These are phyloP conservation scores for Glycine latifolia DNA, from an alignment of 306 rosid genomes.

Conservation along the genomic window DNA sequence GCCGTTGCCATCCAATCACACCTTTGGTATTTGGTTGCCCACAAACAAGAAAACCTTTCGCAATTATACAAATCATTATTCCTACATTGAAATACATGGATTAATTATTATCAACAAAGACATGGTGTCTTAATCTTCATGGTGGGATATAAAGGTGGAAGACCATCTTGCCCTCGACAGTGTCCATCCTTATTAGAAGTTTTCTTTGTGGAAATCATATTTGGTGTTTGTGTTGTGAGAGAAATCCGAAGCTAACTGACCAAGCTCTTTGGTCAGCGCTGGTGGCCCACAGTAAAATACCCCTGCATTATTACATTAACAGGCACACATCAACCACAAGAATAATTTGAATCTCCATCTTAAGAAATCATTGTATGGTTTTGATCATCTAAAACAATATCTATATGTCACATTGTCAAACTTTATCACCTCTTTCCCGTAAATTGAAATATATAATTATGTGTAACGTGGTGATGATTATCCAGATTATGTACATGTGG, in stretches of 20 bases:
- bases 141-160: neutral
- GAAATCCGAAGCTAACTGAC: constrained; percentile 59
- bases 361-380: no score
- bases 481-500: no score
- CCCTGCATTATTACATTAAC: constrained; percentile 50
- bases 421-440: no score
- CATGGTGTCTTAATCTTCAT: neutral
- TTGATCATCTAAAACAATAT: no score
- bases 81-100: neutral
- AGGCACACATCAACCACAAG: no score
- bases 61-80: neutral
- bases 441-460: no score
- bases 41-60: neutral
- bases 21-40: constrained; percentile 12
- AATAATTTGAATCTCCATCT: no score
- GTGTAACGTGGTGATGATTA: no score
- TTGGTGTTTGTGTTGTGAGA: constrained; percentile 63
- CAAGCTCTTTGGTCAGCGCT: constrained; percentile 50
- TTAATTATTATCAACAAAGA: neutral
- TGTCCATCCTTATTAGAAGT: constrained; percentile 46
- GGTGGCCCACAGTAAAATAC: constrained; percentile 74
- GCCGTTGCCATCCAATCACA: constrained; percentile 13
- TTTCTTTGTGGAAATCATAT: constrained; percentile 66
- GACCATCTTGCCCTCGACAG: neutral
- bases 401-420: no score